Base-by-base conservation (phyloP, 306 rosid species). In the Cicer bijugum region DNA sequence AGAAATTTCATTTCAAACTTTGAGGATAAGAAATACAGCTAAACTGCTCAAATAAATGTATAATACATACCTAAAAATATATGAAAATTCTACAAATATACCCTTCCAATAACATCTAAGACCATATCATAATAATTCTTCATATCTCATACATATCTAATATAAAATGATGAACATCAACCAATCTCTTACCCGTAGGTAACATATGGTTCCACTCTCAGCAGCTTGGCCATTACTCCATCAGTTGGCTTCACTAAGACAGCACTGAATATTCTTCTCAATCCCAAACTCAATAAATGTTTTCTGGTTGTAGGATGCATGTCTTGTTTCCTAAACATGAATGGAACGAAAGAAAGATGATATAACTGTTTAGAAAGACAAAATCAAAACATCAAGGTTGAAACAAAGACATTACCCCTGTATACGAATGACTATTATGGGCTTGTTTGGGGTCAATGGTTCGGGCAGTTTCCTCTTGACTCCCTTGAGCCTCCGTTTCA, bases 181-280 rank as follows among this genome's bases (percentile, higher is more conserved):
- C 8, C 1, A 8, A 46, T 72, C 6, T 0, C 88, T 14, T 85
- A 93, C 97, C 98, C 98, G 44, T 91, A 93, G 67, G 97, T 89
- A 38, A 93, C 91, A 79, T 75, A 93, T 5, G 98, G 98, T 85
- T 93, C 97, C 69, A 91, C 91, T 75, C 65, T 89, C 58, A 72
- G 89, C 70, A 93, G 81, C 82, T 88, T 89, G 68, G 85, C 94
- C 77, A 89, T 17, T 5, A 80, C 44, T 42, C 78, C 83, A 12
- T 86, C 90, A 50, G 72, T 88, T n/a, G 86, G 89, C 84, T 83
- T 91, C 47, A 87, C 78, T 73, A 93, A 86, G 33, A 93, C 92
- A 61, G 91, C 98, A 17, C 81, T 77, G 81, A 88, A 93, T 20
- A 85, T 39, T 68, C 72, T 88, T 81, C 89, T 84, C 85, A 93